Conservation (phyloP, 345 rosid genomes). For the Salix caprea region DNA sequence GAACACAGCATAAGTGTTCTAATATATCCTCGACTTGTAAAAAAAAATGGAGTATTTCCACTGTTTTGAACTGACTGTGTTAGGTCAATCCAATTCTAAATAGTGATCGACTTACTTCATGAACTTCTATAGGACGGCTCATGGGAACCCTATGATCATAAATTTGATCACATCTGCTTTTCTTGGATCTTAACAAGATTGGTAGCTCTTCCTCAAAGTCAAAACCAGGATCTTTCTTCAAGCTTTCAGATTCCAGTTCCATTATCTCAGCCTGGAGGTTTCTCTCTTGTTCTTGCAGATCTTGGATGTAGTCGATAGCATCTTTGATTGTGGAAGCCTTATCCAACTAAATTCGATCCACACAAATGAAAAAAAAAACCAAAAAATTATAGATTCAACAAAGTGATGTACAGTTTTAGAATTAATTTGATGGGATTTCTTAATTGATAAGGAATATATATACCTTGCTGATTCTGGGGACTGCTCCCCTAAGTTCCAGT, state of each 20-base stretch:
- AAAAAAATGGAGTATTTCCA: neutral
- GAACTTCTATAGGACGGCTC: slow-evolving; percentile 56
- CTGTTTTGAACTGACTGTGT: neutral
- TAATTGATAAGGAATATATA: too few relatives aligned
- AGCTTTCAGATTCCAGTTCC: slow-evolving; percentile 59
- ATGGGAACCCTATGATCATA: slow-evolving; percentile 37
- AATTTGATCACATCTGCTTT: slow-evolving; percentile 46
- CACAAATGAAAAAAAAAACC: neutral
- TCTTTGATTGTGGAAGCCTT: slow-evolving; percentile 95
- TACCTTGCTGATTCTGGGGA: slow-evolving; percentile 92
- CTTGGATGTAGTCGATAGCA: slow-evolving; percentile 82
- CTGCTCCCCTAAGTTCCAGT: slow-evolving; percentile 80
- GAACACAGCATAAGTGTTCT: neutral
- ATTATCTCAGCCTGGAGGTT: slow-evolving; percentile 62
- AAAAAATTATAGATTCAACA: neutral
- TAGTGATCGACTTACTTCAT: slow-evolving; percentile 32
- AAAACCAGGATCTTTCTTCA: slow-evolving; percentile 30
- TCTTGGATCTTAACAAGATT: slow-evolving; percentile 58
- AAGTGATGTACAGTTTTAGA: neutral
- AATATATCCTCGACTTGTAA: neutral
- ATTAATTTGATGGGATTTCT: too few relatives aligned
- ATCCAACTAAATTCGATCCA: slow-evolving; percentile 56
- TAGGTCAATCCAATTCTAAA: too few relatives aligned
- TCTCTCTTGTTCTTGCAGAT: slow-evolving; percentile 71
- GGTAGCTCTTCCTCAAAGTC: slow-evolving; percentile 55